Conservation (phyloP, 225 moss, liverwort and hornwort genomes). For the Polytrichum formosum region DNA sequence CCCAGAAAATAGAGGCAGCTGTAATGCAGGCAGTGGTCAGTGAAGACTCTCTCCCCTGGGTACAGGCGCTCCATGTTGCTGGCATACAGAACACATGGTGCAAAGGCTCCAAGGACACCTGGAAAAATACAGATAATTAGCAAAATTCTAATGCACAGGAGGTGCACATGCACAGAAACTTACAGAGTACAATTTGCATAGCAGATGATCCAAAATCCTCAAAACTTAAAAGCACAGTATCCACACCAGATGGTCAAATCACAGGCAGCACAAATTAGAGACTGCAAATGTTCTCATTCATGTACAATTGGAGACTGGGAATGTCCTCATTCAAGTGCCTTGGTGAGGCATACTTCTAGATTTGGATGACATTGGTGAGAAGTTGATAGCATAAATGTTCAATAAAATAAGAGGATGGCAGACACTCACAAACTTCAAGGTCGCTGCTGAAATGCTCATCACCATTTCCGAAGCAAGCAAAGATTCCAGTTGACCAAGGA, state of each 20-base stretch:
- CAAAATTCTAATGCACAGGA: too few relatives aligned
- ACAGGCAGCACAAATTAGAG: too few relatives aligned
- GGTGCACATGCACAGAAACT: too few relatives aligned
- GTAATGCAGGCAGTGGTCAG: constrained; percentile 63
- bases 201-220: too few relatives aligned
- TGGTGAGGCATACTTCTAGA: too few relatives aligned
- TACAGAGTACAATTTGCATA: too few relatives aligned
- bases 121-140: constrained; percentile 12
- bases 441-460: constrained; percentile 84
- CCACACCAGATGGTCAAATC: too few relatives aligned
- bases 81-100: constrained; percentile 84
- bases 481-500: constrained; percentile 67
- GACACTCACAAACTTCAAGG: constrained; percentile 86
- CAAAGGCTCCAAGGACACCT: constrained; percentile 67
- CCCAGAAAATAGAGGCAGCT: constrained; percentile 70
- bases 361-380: neutral
- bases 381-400: neutral
- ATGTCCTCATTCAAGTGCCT: too few relatives aligned
- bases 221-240: too few relatives aligned
- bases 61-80: constrained; percentile 81
- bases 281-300: too few relatives aligned
- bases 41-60: constrained; percentile 48
- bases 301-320: too few relatives aligned
- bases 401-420: neutral
- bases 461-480: constrained; percentile 65